These are phyloP conservation scores for Kluyveromyces siamensis DNA, from an alignment of 805 yeast genomes.

Conservation along the genomic window DNA sequence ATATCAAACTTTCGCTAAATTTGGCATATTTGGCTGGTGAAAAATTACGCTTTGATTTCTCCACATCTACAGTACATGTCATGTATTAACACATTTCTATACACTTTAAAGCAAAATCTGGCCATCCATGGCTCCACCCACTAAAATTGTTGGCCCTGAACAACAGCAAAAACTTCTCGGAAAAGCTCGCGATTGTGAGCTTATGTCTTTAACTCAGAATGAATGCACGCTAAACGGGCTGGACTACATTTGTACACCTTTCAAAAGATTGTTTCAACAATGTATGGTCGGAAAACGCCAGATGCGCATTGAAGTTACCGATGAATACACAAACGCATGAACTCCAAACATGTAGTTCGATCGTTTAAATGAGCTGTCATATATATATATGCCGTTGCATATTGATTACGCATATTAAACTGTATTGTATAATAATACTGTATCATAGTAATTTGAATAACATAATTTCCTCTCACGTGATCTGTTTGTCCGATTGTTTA, in stretches of 20 bases:
- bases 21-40: not conserved
- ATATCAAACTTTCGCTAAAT: not conserved
- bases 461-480: no score
- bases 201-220: conserved; percentile 36
- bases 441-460: no score
- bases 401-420: no score
- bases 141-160: conserved; percentile 35
- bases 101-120: not conserved
- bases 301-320: conserved; percentile 36
- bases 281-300: conserved; percentile 26
- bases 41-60: not conserved
- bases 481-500: no score
- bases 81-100: no score
- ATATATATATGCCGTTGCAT: no score
- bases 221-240: conserved; percentile 39
- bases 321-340: conserved; percentile 24
- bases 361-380: no score
- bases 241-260: conserved; percentile 39
- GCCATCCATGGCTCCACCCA: conserved; percentile 38
- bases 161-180: conserved; percentile 27
- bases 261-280: conserved; percentile 38
- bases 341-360: not conserved
- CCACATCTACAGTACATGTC: not conserved
- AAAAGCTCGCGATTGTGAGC: conserved; percentile 19
- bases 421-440: no score